phyloP scores from a whole-genome alignment of 1,139 yeast genomes.

The Yamadazyma dendronema region DNA sequence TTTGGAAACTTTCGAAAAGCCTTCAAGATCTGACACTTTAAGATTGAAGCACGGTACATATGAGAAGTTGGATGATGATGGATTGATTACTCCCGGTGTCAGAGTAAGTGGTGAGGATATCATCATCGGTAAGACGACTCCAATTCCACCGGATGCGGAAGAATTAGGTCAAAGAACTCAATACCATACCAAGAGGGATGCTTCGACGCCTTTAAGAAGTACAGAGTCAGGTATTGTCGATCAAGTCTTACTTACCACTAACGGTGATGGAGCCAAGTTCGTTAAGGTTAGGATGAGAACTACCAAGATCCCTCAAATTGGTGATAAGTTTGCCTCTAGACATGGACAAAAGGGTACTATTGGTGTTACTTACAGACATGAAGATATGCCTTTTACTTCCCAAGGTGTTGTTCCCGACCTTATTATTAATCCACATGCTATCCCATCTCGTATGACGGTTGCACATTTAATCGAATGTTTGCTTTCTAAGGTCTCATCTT shows the following conservation, averaged over 20 bases:
- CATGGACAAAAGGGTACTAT: conserved; percentile 99
- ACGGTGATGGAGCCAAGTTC: conserved; percentile 96
- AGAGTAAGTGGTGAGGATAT: conserved; percentile 99
- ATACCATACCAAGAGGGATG: conserved; percentile 97
- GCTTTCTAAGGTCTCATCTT: conserved; percentile 89
- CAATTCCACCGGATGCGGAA: conserved; percentile 96
- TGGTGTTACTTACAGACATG: conserved; percentile 98
- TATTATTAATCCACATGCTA: conserved; percentile 97
- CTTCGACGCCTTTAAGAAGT: conserved; percentile 93
- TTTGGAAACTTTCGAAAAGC: conserved; percentile 93
- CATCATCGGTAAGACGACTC: conserved; percentile 97
- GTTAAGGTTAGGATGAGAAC: conserved; percentile 99
- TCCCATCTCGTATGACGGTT: conserved; percentile 99
- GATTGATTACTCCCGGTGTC: conserved; percentile 96
- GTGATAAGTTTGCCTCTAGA: conserved; percentile 98
- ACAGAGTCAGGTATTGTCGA: conserved; percentile 99
- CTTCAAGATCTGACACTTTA: conserved; percentile 89
- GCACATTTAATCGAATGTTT: conserved; percentile 99
- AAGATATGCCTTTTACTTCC: conserved; percentile 97
- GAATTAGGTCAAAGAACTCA: conserved; percentile 98
- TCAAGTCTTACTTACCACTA: conserved; percentile 93
- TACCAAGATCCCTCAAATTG: conserved; percentile 96
- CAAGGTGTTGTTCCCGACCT: conserved; percentile 97
- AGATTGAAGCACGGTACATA: conserved; percentile 97
- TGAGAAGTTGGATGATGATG: conserved; percentile 97